Base-by-base conservation (phyloP, 140 eudicot species). In the Senecio squalidus region DNA sequence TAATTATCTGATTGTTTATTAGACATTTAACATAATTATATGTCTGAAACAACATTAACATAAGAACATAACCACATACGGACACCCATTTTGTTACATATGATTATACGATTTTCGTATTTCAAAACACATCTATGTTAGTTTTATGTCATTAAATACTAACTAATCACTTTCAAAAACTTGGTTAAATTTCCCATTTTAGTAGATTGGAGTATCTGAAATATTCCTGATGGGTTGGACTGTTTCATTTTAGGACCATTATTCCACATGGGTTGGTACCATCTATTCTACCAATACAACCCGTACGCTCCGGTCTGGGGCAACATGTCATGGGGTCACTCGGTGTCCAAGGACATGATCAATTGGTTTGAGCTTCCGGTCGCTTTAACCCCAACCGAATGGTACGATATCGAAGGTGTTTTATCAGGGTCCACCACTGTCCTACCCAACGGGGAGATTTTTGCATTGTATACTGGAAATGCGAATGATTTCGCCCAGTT, bases 241-340 rank as follows among this genome's bases (percentile, higher is more conserved):
- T 58, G 39, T 65, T 33, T 18, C 21, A 22, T 46, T 65, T 62
- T 67, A 81, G 88, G 88, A 46, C 84, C 70, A 38, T 50, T 81
- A 17, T 73, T 64, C 4, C 36, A 81, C 78, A 81, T 77, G 78
- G 88, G 81, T 20, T 81, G 84, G 84, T 77, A 81, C 48, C 88
- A 81, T 58, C 13, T 77, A 9, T 81, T 81, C 71, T 81, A 81
- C 33, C 88, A 81, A 53, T 61, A 77, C 68, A 70, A 81, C 48
- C 88, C 84, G 0, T 73, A 69, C 16, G 74, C 66, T 0, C 67
- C 88, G 1, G 51, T 67, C 25, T 88, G 94, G 96, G 94, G 84
- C 5, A 84, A 88, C 28, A 78, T 88, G 56, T 39, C 80, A 30
- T 88, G 96, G 96, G 94, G 82, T 14, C 96, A 88, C 55, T 54